Evolutionary conservation across 2,329 filamentous ascomycete species (phyloP).

Genomic region (Penicillium sp.): DNA sequence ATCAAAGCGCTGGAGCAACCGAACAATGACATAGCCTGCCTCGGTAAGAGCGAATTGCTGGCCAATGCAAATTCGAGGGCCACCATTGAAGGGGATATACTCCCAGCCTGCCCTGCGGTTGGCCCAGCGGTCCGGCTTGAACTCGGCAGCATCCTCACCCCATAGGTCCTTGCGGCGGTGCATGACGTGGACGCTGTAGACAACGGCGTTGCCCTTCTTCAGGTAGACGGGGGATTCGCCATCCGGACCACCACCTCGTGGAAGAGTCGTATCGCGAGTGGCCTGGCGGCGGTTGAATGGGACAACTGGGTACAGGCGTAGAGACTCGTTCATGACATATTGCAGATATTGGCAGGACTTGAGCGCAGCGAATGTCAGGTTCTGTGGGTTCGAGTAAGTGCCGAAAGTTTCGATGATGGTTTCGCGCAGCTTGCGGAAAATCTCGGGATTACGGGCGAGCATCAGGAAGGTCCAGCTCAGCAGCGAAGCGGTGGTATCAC

Average conservation of each 20-base stretch:
- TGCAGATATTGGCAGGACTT: conserved; percentile 47
- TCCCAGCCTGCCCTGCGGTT: conserved; percentile 67
- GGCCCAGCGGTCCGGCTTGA: conserved; percentile 72
- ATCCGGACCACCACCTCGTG: conserved; percentile 64
- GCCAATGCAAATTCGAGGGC: conserved; percentile 74
- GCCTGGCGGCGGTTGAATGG: conserved; percentile 51
- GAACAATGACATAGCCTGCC: conserved; percentile 67
- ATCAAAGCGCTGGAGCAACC: conserved; percentile 74
- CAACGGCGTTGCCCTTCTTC: conserved; percentile 67
- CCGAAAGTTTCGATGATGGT: conserved; percentile 44
- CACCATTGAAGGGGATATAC: conserved; percentile 77
- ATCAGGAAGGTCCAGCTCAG: conserved; percentile 52
- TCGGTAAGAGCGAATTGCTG: conserved; percentile 83
- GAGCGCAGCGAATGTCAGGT: conserved; percentile 49
- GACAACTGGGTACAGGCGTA: conserved; percentile 53
- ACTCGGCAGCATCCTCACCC: conserved; percentile 55
- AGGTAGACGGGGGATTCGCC: conserved; percentile 64
- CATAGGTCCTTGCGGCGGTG: conserved; percentile 65
- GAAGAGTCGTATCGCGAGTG: conserved; percentile 48
- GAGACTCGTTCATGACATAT: conserved; percentile 42
- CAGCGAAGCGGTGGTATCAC: conserved; percentile 57
- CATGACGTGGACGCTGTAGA: conserved; percentile 72
- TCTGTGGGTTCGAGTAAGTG: conserved; percentile 39
- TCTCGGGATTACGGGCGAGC: conserved; percentile 44
- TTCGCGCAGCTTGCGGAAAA: conserved; percentile 41